Conservation (phyloP, 1,139 yeast genomes). For the Pichia sp. region DNA sequence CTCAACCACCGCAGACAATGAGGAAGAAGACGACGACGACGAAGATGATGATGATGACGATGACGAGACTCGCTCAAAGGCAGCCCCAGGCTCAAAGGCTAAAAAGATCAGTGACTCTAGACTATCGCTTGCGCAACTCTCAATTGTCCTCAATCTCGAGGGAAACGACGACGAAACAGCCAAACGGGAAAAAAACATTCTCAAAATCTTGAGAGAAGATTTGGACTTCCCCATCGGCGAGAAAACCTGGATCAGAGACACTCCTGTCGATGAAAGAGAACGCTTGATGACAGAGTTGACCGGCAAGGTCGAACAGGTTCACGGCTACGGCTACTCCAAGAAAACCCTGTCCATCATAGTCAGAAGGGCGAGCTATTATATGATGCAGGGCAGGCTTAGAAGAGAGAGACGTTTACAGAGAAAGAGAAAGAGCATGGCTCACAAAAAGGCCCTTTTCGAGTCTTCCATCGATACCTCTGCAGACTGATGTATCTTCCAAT, state of each 20-base stretch:
- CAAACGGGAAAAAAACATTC: conserved; percentile 54
- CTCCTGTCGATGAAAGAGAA: conserved; percentile 49
- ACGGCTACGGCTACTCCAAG: conserved; percentile 47
- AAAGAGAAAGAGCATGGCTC: conserved; percentile 3
- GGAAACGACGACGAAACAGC: conserved; percentile 53
- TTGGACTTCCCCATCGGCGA: conserved; percentile 68
- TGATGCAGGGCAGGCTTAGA: conserved; percentile 76
- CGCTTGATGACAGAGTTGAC: conserved; percentile 47
- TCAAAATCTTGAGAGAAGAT: conserved; percentile 51
- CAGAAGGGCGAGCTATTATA: conserved; percentile 71
- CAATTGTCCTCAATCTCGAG: conserved; percentile 48
- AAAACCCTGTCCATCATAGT: conserved; percentile 63
- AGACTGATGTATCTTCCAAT: too few species aligned
- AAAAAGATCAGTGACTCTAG: conserved; percentile 43
- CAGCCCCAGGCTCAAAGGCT: conserved; percentile 1
- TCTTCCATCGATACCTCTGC: neutral
- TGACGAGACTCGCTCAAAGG: neutral
- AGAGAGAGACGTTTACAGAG: conserved; percentile 50
- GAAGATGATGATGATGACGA: neutral
- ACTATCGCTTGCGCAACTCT: conserved; percentile 52
- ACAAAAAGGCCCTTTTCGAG: neutral
- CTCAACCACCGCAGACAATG: neutral
- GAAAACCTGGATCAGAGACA: conserved; percentile 79
- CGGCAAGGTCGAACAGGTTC: conserved; percentile 42
- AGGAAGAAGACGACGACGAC: neutral